Conservation (phyloP, 148 eudicot genomes). For the Rheum nobile region DNA sequence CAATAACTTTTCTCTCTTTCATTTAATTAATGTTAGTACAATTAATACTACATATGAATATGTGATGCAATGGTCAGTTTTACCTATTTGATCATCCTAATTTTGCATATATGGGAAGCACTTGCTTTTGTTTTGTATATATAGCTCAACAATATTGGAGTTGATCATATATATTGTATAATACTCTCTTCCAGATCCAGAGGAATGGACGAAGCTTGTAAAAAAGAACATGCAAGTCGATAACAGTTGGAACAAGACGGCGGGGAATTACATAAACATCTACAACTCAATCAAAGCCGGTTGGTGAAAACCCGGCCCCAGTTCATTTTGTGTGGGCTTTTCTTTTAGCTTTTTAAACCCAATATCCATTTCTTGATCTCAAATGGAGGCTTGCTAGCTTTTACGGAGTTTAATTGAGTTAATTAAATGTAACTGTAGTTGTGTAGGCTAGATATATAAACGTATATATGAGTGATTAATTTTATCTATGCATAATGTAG, state of each 20-base stretch:
- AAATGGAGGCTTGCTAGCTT: not conserved
- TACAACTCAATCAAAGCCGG: constrained; percentile 47
- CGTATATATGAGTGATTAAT: too few relatives aligned
- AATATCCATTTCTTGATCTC: not conserved
- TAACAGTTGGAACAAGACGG: constrained; percentile 70
- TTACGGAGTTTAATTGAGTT: too few relatives aligned
- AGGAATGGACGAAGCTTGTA: constrained; percentile 43
- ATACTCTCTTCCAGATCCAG: constrained; percentile 35
- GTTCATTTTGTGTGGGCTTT: too few relatives aligned
- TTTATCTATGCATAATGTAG: too few relatives aligned
- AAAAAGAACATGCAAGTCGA: constrained; percentile 53
- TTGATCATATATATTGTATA: not conserved
- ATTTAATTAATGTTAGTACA: too few relatives aligned
- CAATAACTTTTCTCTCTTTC: too few relatives aligned
- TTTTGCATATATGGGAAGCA: not conserved
- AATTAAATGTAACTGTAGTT: too few relatives aligned
- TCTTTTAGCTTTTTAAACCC: not conserved
- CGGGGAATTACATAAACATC: constrained; percentile 44
- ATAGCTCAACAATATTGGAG: not conserved
- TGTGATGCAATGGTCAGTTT: too few relatives aligned
- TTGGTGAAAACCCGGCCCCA: not conserved
- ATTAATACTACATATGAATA: too few relatives aligned
- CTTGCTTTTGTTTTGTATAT: not conserved
- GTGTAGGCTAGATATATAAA: too few relatives aligned
- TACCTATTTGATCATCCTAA: too few relatives aligned